Evolutionary conservation across 176 grass and related monocot species (phyloP).

Genomic region (Cenchrus americanus): DNA sequence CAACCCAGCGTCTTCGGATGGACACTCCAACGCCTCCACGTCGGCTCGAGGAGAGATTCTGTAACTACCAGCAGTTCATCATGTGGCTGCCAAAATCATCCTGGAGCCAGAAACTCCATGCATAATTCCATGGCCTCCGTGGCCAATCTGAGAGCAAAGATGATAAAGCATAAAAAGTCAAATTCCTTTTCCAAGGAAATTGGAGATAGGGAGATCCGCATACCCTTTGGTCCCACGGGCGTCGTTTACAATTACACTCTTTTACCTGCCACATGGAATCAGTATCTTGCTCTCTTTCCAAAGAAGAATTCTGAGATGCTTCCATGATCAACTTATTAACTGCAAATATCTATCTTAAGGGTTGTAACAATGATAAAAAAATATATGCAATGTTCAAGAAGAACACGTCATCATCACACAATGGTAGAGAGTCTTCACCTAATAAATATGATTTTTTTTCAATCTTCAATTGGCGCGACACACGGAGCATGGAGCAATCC

Average conservation of each 20-base stretch:
- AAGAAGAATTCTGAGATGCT: not conserved
- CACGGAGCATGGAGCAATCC: no score
- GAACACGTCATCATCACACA: no score
- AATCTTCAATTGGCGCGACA: no score
- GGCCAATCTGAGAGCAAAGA: slow-evolving; percentile 32
- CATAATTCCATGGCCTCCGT: slow-evolving; percentile 24
- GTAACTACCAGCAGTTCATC: not conserved
- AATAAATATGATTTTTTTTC: no score
- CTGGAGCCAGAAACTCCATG: slow-evolving; percentile 5
- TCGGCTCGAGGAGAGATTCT: slow-evolving; percentile 9
- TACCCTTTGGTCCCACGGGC: not conserved
- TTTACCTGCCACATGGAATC: not conserved
- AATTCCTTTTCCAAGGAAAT: slow-evolving; percentile 49
- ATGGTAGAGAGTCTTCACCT: no score
- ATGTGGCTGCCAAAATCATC: slow-evolving; percentile 22
- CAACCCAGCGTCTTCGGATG: slow-evolving; percentile 32
- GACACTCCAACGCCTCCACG: slow-evolving; percentile 34
- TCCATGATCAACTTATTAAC: not conserved
- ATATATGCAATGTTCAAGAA: no score
- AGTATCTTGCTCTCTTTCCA: not conserved
- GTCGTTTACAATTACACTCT: not conserved
- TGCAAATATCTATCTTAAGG: not conserved
- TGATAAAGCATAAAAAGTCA: slow-evolving; percentile 34
- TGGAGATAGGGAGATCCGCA: slow-evolving; percentile 40
- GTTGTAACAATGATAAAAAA: no score